phyloP scores from a whole-genome alignment of 805 yeast species.

The Yueomyces sp. region DNA sequence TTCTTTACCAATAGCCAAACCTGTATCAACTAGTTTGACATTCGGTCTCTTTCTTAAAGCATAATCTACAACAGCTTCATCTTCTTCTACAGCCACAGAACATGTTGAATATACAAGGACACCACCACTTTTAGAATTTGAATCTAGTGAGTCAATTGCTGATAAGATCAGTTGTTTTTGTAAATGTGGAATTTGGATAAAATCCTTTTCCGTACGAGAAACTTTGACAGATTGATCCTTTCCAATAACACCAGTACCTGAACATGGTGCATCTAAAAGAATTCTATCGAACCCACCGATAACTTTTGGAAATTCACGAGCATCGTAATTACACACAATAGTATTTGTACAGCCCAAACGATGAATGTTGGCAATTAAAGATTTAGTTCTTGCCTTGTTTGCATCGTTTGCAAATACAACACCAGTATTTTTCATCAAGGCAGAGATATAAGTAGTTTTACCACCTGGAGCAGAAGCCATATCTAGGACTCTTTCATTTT shows the following conservation, averaged over 20 bases:
- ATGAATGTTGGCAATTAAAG: conserved; percentile 92
- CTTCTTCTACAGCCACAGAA: conserved; percentile 96
- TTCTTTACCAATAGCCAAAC: conserved; percentile 85
- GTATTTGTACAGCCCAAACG: conserved; percentile 94
- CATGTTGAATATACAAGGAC: conserved; percentile 93
- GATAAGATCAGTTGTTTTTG: conserved; percentile 88
- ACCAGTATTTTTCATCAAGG: conserved; percentile 97
- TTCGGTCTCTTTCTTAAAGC: conserved; percentile 94
- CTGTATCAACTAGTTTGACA: conserved; percentile 86
- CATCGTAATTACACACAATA: conserved; percentile 94
- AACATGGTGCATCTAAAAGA: conserved; percentile 94
- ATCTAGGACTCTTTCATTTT: conserved; percentile 86
- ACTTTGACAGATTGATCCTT: conserved; percentile 92
- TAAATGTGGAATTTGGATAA: conserved; percentile 89
- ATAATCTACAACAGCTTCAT: conserved; percentile 97
- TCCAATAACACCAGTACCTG: conserved; percentile 98
- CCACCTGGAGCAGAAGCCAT: conserved; percentile 99
- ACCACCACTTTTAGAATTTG: conserved; percentile 84
- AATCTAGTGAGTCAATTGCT: conserved; percentile 96
- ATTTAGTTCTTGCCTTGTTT: conserved; percentile 90
- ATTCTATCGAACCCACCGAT: conserved; percentile 97
- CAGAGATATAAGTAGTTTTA: conserved; percentile 87
- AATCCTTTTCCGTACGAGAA: conserved; percentile 90
- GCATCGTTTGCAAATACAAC: conserved; percentile 95
- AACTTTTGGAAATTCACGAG: conserved; percentile 94